A percentile compares a stretch with the other conserved stretches of the same genome.
Evolutionary conservation across 306 rosid genomes (phyloP).

Genomic region (Phaseolus lunatus): DNA sequence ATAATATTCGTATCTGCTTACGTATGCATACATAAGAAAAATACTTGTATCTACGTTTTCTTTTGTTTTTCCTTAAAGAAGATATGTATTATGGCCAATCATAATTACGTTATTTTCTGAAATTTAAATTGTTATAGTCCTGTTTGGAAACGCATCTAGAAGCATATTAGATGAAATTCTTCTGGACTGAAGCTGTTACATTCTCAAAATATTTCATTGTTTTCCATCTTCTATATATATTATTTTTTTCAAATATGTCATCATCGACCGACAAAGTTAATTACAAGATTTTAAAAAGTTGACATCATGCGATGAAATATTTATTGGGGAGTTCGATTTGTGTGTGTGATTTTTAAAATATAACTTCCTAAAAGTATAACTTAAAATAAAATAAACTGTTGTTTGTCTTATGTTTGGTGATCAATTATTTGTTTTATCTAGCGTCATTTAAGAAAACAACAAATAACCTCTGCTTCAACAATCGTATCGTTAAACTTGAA

Average conservation of each 20-base stretch:
- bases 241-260: too few species aligned
- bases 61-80: too few species aligned
- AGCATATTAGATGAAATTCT: too few species aligned
- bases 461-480: not conserved
- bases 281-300: slow-evolving; percentile 13
- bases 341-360: not conserved
- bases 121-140: too few species aligned
- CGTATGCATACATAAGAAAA: not conserved
- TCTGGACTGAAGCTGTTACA: too few species aligned
- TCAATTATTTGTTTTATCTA: not conserved
- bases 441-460: not conserved
- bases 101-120: too few species aligned
- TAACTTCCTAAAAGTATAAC: not conserved
- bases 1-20: not conserved
- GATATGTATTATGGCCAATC: too few species aligned
- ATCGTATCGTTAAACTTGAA: too few species aligned
- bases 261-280: not conserved
- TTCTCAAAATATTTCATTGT: too few species aligned
- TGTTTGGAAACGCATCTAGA: too few species aligned
- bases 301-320: not conserved
- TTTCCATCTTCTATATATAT: too few species aligned
- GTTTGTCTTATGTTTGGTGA: not conserved
- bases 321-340: not conserved
- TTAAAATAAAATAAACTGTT: not conserved
- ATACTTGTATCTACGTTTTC: too few species aligned